phyloP scores from a whole-genome alignment of 78 protist genomes.

The Acrasis kona region DNA sequence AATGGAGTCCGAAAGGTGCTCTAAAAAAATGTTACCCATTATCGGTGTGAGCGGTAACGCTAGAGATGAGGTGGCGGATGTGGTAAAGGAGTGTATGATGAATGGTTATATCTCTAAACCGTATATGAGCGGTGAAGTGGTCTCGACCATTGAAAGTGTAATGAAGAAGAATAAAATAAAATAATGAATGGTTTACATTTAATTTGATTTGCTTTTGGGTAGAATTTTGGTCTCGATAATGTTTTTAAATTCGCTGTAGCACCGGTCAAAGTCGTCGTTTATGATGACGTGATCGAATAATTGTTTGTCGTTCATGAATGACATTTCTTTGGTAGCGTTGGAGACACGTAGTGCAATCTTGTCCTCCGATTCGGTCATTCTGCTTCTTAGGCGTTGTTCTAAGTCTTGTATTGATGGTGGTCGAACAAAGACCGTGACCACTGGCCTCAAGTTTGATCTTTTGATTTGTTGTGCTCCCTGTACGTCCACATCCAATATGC shows the following conservation, averaged over 20 bases:
- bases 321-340: constrained; percentile 58
- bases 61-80: too few relatives aligned
- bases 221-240: too few relatives aligned
- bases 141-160: too few relatives aligned
- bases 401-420: constrained; percentile 67
- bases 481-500: constrained; percentile 78
- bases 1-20: too few relatives aligned
- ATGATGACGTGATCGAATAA: constrained; percentile 47
- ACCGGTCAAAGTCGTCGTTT: constrained; percentile 60
- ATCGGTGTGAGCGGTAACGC: too few relatives aligned
- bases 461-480: constrained; percentile 76
- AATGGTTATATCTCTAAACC: too few relatives aligned
- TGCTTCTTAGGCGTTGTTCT: constrained; percentile 53
- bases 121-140: too few relatives aligned
- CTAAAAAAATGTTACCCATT: too few relatives aligned
- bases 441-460: constrained; percentile 5
- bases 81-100: too few relatives aligned
- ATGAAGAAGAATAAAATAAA: too few relatives aligned
- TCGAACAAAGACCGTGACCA: constrained; percentile 35
- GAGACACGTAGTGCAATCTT: constrained; percentile 50
- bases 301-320: constrained; percentile 28
- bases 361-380: constrained; percentile 76
- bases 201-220: too few relatives aligned
- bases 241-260: constrained; percentile 5
- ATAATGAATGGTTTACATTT: too few relatives aligned